Conservation (phyloP, 371 early-diverging fungal species). For the Conidiobolus incongruus region DNA sequence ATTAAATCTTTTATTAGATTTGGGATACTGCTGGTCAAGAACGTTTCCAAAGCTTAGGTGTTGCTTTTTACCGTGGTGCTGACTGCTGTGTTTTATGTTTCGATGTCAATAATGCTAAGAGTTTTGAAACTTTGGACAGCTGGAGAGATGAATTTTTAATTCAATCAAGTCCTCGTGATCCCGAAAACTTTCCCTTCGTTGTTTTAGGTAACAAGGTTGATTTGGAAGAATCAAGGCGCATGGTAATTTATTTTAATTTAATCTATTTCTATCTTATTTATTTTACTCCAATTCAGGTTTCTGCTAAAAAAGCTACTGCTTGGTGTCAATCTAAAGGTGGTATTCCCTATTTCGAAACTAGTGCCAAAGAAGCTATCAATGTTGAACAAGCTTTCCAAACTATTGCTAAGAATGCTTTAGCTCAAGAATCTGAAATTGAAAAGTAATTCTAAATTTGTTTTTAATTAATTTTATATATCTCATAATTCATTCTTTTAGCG, state of each 20-base stretch:
- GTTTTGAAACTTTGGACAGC: constrained; percentile 87
- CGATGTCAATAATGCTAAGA: constrained; percentile 86
- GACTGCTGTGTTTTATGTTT: constrained; percentile 97
- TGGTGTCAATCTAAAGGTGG: constrained; percentile 92
- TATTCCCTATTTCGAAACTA: constrained; percentile 92
- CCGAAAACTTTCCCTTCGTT: constrained; percentile 94
- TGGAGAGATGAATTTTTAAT: constrained; percentile 96
- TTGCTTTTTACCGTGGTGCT: constrained; percentile 96
- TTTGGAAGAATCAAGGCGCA: constrained; percentile 60
- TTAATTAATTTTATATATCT: constrained; percentile 1
- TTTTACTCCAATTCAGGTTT: constrained; percentile 49
- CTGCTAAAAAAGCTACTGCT: constrained; percentile 81
- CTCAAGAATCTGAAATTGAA: constrained; percentile 78
- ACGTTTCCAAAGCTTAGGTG: constrained; percentile 94
- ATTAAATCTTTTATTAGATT: constrained; percentile 23
- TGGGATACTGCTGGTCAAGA: constrained; percentile 95
- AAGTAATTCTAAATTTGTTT: constrained; percentile 24
- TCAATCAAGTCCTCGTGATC: constrained; percentile 81
- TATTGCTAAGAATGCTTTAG: constrained; percentile 80
- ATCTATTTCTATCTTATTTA: constrained; percentile 19
- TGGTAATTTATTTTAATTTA: constrained; percentile 21
- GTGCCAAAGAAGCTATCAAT: constrained; percentile 91
- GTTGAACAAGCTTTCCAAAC: constrained; percentile 92
- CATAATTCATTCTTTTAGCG: constrained; percentile 21
- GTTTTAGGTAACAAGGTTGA: constrained; percentile 97